These are phyloP conservation scores for Backusella australiensis DNA, from an alignment of 192 early-diverging fungal species.

Conservation along the genomic window DNA sequence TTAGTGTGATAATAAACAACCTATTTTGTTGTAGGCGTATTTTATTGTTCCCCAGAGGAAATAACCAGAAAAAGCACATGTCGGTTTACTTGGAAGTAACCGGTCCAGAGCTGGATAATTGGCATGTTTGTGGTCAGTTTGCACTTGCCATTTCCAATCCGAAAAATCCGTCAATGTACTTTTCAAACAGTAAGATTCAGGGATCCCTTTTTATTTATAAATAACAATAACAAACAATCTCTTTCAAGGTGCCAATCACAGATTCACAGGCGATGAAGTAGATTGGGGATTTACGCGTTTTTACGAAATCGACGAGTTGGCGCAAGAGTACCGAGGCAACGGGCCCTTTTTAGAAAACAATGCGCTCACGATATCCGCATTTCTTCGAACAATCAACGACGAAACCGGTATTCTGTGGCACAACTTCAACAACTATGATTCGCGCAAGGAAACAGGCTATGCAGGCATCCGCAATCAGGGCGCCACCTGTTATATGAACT, in stretches of 20 bases:
- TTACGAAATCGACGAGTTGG: conserved; percentile 54
- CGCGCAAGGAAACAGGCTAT: conserved; percentile 85
- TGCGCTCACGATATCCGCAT: conserved; percentile 62
- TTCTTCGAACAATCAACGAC: conserved; percentile 78
- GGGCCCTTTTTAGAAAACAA: conserved; percentile 71
- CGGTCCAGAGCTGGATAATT: conserved; percentile 59
- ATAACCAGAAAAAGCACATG: conserved; percentile 62
- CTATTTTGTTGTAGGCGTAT: conserved; percentile 35
- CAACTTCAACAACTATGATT: conserved; percentile 71
- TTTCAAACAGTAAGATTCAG: conserved; percentile 41
- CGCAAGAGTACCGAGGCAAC: conserved; percentile 32
- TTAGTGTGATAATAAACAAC: not conserved
- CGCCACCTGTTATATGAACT: conserved; percentile 99
- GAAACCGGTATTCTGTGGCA: conserved; percentile 94
- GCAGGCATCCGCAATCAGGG: conserved; percentile 97
- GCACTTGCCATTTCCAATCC: conserved; percentile 75
- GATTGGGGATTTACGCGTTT: conserved; percentile 97
- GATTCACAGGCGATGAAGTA: conserved; percentile 75
- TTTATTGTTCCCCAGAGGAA: conserved; percentile 89
- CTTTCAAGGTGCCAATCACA: conserved; percentile 64
- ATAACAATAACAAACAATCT: not conserved
- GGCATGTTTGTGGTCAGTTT: conserved; percentile 88
- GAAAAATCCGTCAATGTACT: conserved; percentile 58
- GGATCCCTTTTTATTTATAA: not conserved
- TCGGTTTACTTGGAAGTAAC: conserved; percentile 88